These are phyloP conservation scores for Trichoderma aggressivum DNA, from an alignment of 2,329 filamentous ascomycete genomes.

Conservation along the genomic window DNA sequence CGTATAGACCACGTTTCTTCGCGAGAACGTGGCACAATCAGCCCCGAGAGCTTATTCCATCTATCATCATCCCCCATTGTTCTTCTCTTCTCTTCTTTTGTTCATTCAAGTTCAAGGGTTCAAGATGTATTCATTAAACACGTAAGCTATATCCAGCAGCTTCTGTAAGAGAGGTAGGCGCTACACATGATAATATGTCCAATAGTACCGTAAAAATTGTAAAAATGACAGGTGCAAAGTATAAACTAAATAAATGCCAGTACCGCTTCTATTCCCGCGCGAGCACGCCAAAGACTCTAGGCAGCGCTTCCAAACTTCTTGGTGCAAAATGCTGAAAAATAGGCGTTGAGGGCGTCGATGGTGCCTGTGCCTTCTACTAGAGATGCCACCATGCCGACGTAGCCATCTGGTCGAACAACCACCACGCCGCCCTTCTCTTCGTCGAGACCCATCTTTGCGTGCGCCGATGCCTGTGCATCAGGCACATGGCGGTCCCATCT, in stretches of 20 bases:
- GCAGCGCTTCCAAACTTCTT: conserved; percentile 49
- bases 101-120: neutral
- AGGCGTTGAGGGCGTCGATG: conserved; percentile 75
- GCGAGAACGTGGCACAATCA: too few species aligned
- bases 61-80: too few species aligned
- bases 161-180: neutral
- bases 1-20: too few species aligned
- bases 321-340: conserved; percentile 71
- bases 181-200: neutral
- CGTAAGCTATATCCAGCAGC: neutral
- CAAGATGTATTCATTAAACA: neutral
- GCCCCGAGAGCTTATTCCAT: too few species aligned
- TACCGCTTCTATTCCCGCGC: neutral
- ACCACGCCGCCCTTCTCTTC: conserved; percentile 73
- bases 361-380: conserved; percentile 75
- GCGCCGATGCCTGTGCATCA: conserved; percentile 68
- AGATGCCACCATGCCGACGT: conserved; percentile 72
- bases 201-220: neutral
- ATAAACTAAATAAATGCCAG: neutral
- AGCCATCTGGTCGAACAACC: conserved; percentile 82
- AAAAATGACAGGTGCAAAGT: neutral
- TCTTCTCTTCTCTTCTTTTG: too few species aligned
- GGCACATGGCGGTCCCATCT: conserved; percentile 68
- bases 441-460: conserved; percentile 81
- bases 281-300: conserved; percentile 18